Conservation (phyloP, 2,329 filamentous ascomycete genomes). For the Ceratocystis cacaofunesta region DNA sequence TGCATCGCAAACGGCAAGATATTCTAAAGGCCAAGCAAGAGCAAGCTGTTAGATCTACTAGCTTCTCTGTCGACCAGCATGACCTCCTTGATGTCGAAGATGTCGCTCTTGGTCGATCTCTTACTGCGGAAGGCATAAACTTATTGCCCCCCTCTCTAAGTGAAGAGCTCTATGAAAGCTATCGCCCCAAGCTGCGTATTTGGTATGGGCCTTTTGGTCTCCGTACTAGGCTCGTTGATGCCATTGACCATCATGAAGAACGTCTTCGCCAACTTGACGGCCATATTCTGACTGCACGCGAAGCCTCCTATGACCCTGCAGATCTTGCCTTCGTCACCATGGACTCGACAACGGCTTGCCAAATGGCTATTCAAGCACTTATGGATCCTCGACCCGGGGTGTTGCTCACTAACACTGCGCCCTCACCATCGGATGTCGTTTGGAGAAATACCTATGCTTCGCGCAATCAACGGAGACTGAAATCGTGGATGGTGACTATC, state of each 20-base stretch:
- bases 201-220: conserved; percentile 66
- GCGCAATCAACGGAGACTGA: conserved; percentile 55
- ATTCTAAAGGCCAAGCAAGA: background rate
- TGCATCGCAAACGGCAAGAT: conserved; percentile 41
- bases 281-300: conserved; percentile 52
- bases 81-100: conserved; percentile 15
- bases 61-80: background rate
- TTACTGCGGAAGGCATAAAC: conserved; percentile 1
- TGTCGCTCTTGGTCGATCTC: background rate
- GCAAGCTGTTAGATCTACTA: background rate
- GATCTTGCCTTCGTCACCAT: conserved; percentile 92
- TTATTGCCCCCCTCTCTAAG: background rate
- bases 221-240: conserved; percentile 61
- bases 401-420: conserved; percentile 71
- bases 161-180: conserved; percentile 19
- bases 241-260: conserved; percentile 88
- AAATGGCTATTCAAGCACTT: conserved; percentile 92
- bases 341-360: conserved; percentile 81
- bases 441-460: conserved; percentile 88
- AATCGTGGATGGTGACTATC: conserved; percentile 70
- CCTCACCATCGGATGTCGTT: conserved; percentile 80
- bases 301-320: conserved; percentile 60
- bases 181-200: conserved; percentile 54
- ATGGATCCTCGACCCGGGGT: conserved; percentile 80
- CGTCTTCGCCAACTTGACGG: conserved; percentile 66